phyloP scores from a whole-genome alignment of 257 asterid species.

The Scutellaria minor region DNA sequence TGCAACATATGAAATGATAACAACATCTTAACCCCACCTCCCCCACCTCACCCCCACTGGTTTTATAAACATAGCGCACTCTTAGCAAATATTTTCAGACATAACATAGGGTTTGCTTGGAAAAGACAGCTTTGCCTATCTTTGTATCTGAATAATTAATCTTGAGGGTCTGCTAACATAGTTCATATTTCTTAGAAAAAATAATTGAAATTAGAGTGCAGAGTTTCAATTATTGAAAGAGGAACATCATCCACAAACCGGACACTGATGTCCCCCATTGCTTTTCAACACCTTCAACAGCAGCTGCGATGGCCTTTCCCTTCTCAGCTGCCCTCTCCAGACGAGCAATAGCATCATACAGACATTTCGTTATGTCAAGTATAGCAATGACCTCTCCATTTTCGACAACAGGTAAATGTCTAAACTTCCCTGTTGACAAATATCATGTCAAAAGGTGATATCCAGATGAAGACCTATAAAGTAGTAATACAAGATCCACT shows the following conservation, averaged over 20 bases:
- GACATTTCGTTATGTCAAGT: slow-evolving; percentile 94
- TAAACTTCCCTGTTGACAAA: slow-evolving; percentile 76
- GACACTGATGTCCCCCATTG: slow-evolving; percentile 92
- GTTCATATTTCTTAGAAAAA: no score
- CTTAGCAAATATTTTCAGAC: no score
- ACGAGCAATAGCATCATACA: slow-evolving; percentile 97
- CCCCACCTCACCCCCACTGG: no score
- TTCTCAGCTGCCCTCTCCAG: slow-evolving; percentile 98
- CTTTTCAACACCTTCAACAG: slow-evolving; percentile 98
- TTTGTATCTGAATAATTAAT: no score
- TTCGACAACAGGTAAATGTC: slow-evolving; percentile 96
- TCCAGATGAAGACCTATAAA: slow-evolving; percentile 3
- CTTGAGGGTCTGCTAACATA: no score
- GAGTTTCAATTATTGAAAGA: neutral
- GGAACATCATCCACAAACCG: slow-evolving; percentile 56
- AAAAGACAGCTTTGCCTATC: neutral
- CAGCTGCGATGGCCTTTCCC: slow-evolving; percentile 99
- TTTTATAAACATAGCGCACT: no score
- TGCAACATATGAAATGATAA: slow-evolving; percentile 1
- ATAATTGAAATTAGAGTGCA: no score
- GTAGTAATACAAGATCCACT: slow-evolving; percentile 2
- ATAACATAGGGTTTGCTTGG: no score
- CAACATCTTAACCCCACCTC: neutral
- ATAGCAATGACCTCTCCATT: slow-evolving; percentile 96
- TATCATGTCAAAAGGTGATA: neutral